A percentile compares a stretch with the other conserved stretches of the same genome.
These are phyloP conservation scores for Fusarium stilboides DNA, from an alignment of 2,329 filamentous ascomycete species.

Conservation along the genomic window DNA sequence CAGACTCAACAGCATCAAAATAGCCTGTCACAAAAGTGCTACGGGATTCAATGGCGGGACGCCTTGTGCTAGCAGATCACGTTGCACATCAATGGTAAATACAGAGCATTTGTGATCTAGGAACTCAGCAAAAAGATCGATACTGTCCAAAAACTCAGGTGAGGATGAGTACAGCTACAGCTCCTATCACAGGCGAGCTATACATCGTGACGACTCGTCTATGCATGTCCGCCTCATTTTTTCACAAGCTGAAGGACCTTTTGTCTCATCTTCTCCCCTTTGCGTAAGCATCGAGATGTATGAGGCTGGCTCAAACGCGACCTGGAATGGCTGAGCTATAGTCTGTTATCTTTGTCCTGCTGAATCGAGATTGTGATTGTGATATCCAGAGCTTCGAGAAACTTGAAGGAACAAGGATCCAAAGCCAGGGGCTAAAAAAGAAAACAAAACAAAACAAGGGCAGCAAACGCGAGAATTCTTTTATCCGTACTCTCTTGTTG, in stretches of 20 bases:
- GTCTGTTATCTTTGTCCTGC: conserved; percentile 19
- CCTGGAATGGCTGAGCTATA: conserved; percentile 15
- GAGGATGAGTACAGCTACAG: conserved; percentile 2
- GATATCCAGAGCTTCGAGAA: conserved; percentile 35
- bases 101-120: conserved; percentile 17
- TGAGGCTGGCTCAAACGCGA: conserved; percentile 39
- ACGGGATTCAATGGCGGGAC: conserved; percentile 40
- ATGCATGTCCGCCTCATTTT: conserved; percentile 12
- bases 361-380: conserved; percentile 7
- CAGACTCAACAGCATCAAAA: conserved; percentile 5
- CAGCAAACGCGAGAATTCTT: conserved; percentile 10
- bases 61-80: conserved; percentile 28
- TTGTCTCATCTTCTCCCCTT: conserved; percentile 29
- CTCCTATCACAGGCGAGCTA: neutral
- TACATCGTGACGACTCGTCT: conserved; percentile 6
- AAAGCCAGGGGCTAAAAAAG: conserved; percentile 3
- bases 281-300: conserved; percentile 17
- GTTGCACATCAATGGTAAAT: conserved; percentile 25
- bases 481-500: conserved; percentile 1
- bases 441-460: conserved; percentile 9
- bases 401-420: conserved; percentile 17
- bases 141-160: neutral
- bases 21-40: conserved; percentile 30
- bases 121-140: neutral
- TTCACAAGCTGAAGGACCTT: conserved; percentile 11